phyloP scores from a whole-genome alignment of 2,329 filamentous ascomycete genomes.

The Knoxdaviesia capensis region DNA sequence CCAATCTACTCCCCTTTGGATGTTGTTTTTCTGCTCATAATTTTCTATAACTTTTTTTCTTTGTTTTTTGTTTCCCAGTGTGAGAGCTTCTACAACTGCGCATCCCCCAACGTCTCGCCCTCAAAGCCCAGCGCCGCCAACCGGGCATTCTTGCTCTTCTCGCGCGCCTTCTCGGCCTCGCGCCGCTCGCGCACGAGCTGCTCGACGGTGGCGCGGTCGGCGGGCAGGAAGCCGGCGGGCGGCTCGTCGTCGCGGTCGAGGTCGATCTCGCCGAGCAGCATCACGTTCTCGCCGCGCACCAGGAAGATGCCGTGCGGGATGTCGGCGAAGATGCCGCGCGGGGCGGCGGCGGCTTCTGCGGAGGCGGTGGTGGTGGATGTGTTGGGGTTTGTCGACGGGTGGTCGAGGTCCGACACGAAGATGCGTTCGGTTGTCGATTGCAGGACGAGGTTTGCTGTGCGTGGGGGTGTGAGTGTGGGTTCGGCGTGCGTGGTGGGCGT shows the following conservation, averaged over 20 bases:
- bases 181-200: constrained; percentile 55
- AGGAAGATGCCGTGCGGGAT: constrained; percentile 73
- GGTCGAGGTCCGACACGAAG: constrained; percentile 28
- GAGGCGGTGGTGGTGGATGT: constrained; percentile 19
- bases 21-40: no score
- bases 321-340: constrained; percentile 52
- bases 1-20: background rate
- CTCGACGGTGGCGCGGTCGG: constrained; percentile 48
- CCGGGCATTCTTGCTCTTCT: constrained; percentile 53
- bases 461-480: background rate
- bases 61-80: background rate
- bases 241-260: constrained; percentile 87
- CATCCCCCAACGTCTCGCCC: constrained; percentile 33
- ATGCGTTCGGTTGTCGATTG: constrained; percentile 84
- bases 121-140: constrained; percentile 69
- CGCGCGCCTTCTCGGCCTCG: constrained; percentile 44
- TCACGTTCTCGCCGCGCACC: constrained; percentile 90
- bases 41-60: background rate
- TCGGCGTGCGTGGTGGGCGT: background rate
- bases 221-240: constrained; percentile 42
- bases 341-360: constrained; percentile 9
- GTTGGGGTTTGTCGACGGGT: constrained; percentile 10
- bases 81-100: background rate
- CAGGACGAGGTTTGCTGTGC: constrained; percentile 74
- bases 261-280: constrained; percentile 88